Conservation (phyloP, 2,329 filamentous ascomycete species). For the Pyrenophora teres region DNA sequence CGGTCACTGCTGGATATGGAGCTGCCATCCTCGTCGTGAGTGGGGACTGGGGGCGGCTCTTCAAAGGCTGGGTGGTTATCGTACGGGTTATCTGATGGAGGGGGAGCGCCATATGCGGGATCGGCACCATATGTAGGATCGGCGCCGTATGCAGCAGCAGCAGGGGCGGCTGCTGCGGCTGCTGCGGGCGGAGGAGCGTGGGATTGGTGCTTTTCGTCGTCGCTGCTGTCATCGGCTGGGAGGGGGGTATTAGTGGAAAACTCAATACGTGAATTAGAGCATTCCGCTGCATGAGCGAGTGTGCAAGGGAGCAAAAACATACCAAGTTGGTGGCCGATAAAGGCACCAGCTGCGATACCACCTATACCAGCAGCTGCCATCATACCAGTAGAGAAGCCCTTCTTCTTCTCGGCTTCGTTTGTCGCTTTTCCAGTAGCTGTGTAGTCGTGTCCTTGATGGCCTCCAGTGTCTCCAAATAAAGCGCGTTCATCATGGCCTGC, state of each 20-base stretch:
- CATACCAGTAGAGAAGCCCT: slow-evolving; percentile 53
- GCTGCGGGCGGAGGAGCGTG: slow-evolving; percentile 24
- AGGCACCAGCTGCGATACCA: slow-evolving; percentile 64
- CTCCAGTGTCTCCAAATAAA: slow-evolving; percentile 35
- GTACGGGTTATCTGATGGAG: slow-evolving; percentile 20
- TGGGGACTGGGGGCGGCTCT: slow-evolving; percentile 43
- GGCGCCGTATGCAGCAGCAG: slow-evolving; percentile 19
- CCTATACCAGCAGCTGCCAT: slow-evolving; percentile 62
- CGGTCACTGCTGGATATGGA: slow-evolving; percentile 46
- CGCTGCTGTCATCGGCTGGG: slow-evolving; percentile 29
- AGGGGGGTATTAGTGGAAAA: slow-evolving; percentile 13
- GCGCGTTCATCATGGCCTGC: slow-evolving; percentile 35
- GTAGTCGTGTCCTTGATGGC: slow-evolving; percentile 33
- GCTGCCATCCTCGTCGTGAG: slow-evolving; percentile 51
- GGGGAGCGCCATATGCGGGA: slow-evolving; percentile 14
- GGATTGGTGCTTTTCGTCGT: slow-evolving; percentile 38
- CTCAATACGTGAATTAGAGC: not conserved
- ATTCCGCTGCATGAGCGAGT: no score
- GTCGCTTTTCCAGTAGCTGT: slow-evolving; percentile 29
- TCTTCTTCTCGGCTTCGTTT: slow-evolving; percentile 42
- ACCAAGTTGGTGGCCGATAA: slow-evolving; percentile 63
- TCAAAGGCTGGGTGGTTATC: slow-evolving; percentile 22
- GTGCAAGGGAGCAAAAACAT: slow-evolving; percentile 33
- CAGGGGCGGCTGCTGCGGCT: slow-evolving; percentile 22
- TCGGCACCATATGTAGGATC: slow-evolving; percentile 17